Percentiles rank a stretch among this genome's conserved stretches.
phyloP scores from a whole-genome alignment of 495 filamentous ascomycete species.

The Poronia punctata region DNA sequence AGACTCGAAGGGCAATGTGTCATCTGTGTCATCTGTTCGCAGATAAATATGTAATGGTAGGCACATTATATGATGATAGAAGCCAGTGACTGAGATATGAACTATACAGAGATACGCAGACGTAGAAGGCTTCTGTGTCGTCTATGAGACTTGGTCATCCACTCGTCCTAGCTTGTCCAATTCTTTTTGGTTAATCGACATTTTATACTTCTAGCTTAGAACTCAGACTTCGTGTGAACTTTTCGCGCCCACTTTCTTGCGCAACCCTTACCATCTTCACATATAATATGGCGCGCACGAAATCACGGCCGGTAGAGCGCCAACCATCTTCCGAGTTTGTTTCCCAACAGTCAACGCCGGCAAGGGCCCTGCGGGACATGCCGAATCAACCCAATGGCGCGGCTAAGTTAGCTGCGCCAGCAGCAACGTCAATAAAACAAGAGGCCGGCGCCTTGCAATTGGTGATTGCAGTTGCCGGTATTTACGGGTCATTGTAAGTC shows the following conservation, averaged over 20 bases:
- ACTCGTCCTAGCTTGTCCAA: too few species aligned
- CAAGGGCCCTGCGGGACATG: constrained; percentile 21
- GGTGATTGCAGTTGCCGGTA: constrained; percentile 80
- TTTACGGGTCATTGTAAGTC: constrained; percentile 90
- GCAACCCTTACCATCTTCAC: neutral
- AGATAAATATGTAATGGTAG: too few species aligned
- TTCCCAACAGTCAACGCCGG: constrained; percentile 28
- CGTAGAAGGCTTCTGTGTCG: too few species aligned
- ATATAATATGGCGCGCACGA: constrained; percentile 72
- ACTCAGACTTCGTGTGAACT: too few species aligned
- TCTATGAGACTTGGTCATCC: too few species aligned
- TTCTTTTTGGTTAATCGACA: too few species aligned
- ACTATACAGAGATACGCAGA: too few species aligned
- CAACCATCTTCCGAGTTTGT: constrained; percentile 57
- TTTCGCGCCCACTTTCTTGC: constrained; percentile 1
- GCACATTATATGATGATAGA: too few species aligned
- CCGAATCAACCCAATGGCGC: constrained; percentile 34
- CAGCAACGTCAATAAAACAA: constrained; percentile 24
- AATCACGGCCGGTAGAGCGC: constrained; percentile 59
- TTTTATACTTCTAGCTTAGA: too few species aligned
- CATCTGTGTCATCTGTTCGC: too few species aligned
- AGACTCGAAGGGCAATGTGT: too few species aligned
- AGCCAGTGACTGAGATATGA: too few species aligned
- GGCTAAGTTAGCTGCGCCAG: constrained; percentile 21
- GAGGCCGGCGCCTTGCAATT: constrained; percentile 61